Conservation (phyloP, 768 basidiomycete genomes). For the Suillus cothurnatus region DNA sequence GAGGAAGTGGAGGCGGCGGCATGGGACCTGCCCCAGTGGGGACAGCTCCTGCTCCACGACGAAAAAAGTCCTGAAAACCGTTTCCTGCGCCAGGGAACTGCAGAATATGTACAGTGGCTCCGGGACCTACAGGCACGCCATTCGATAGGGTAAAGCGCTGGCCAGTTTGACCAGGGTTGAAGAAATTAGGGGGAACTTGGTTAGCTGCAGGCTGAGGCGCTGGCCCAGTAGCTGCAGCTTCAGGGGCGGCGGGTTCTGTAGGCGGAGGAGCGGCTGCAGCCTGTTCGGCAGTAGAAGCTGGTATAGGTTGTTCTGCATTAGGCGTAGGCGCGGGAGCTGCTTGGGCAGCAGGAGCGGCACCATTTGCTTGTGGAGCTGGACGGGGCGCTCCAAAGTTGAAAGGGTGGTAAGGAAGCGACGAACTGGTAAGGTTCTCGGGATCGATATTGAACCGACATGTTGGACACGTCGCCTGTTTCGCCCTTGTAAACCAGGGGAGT, state of each 20-base stretch:
- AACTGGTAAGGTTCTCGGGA: slow-evolving; percentile 69
- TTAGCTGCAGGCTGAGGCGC: slow-evolving; percentile 7
- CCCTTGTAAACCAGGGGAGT: slow-evolving; percentile 80
- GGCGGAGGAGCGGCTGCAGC: slow-evolving; percentile 3
- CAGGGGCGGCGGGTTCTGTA: slow-evolving; percentile 7
- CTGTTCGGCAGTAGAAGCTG: slow-evolving; percentile 1
- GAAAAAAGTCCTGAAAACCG: not conserved
- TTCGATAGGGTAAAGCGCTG: slow-evolving; percentile 17
- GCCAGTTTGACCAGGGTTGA: slow-evolving; percentile 9
- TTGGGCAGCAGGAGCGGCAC: slow-evolving; percentile 13
- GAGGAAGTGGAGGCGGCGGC: slow-evolving; percentile 11
- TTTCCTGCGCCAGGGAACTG: slow-evolving; percentile 26
- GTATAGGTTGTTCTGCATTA: not conserved
- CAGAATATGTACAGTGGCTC: slow-evolving; percentile 24
- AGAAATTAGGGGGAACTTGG: slow-evolving; percentile 11
- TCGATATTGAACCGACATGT: slow-evolving; percentile 85
- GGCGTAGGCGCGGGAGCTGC: slow-evolving; percentile 11
- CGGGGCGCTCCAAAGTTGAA: slow-evolving; percentile 16
- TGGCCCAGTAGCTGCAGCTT: slow-evolving; percentile 4
- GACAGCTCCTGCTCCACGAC: slow-evolving; percentile 8
- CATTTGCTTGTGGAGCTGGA: slow-evolving; percentile 17
- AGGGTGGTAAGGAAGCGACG: slow-evolving; percentile 21
- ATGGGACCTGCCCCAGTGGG: slow-evolving; percentile 12
- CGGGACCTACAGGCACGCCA: slow-evolving; percentile 22
- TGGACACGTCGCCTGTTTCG: slow-evolving; percentile 79